Evolutionary conservation across 1,284 basidiomycete genomes (phyloP), one percentile per base, ranked within the genome.

Genomic region (Schizophyllum amplum): DNA sequence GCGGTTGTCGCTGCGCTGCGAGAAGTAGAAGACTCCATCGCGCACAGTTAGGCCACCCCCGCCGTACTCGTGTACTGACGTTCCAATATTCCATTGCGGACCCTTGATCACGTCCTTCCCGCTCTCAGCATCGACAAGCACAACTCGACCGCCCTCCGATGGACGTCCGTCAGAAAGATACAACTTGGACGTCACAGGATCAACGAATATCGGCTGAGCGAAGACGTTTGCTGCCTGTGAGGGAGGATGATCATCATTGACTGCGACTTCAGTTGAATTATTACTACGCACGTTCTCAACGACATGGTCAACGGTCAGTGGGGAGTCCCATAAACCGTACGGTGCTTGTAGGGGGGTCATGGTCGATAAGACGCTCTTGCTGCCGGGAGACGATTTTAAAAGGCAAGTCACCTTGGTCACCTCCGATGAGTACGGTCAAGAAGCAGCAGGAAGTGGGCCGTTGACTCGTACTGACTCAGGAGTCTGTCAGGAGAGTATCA

Each of bases 151-250:
- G 15, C 69, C 74, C 64, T 90, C 85, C 15, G 76, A 74, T 0
- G 88, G 84, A 9, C 87, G 69, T 6, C 69, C 71, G 65, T 90
- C 87, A 53, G 86, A 63, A 68, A 85, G 82, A 62, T 85, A 87
- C 23, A 86, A 66, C 5, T 69, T 70, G 2, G 72, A 72, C 2
- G 77, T 80, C 23, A 78, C 63, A 1, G 74, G 69, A 67, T 87
- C 85, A 24, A 84, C 78, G 47, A 85, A 61, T 21, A 84, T 68
- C 57, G 33, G 33, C 7, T 42, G 33, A 42, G 33, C 33, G 33
- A 13, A 9, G 33, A 42, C 33, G 33, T 42, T 42, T 9, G 33
- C 33, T 42, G 83, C 82, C 3, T 67, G 65, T 53, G 80, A 69
- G 1, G 68, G 64, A 25, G 73, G 71, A 82, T 79, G 62, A 57